These are phyloP conservation scores for Beta macrorhiza DNA, from an alignment of 179 eudicot genomes.

Conservation along the genomic window DNA sequence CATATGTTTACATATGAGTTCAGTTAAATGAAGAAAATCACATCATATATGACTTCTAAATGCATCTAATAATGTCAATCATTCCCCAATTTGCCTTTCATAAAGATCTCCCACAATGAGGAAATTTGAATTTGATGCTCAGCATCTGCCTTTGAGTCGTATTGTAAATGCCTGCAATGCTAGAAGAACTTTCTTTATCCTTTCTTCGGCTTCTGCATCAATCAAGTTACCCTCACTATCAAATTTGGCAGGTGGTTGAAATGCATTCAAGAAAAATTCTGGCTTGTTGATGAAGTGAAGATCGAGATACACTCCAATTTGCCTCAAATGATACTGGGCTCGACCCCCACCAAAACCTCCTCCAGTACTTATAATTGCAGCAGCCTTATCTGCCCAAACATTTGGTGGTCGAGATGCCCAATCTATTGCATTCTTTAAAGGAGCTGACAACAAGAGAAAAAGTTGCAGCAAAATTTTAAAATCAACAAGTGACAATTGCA, in stretches of 20 bases:
- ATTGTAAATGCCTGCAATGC: constrained; percentile 57
- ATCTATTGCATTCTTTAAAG: constrained; percentile 80
- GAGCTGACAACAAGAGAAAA: constrained; percentile 41
- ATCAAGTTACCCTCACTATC: constrained; percentile 71
- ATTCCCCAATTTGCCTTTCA: neutral
- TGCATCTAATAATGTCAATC: neutral
- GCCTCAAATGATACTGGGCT: constrained; percentile 86
- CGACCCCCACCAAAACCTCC: constrained; percentile 77
- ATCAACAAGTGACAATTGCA: neutral
- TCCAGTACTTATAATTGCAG: constrained; percentile 76
- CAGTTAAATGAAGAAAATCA: neutral
- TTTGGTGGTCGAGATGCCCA: constrained; percentile 90
- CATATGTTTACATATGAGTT: neutral
- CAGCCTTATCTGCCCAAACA: constrained; percentile 76
- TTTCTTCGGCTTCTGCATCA: constrained; percentile 52
- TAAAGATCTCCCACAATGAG: neutral
- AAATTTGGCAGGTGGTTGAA: constrained; percentile 70
- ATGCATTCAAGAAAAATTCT: constrained; percentile 66
- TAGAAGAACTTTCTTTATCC: constrained; percentile 50
- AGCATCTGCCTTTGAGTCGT: constrained; percentile 39
- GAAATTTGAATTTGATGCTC: neutral
- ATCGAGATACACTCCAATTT: constrained; percentile 72
- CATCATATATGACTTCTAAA: neutral
- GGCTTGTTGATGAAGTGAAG: constrained; percentile 90
- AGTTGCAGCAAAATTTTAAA: neutral